These are phyloP conservation scores for Lizonia empirigonia DNA, from an alignment of 2,329 filamentous ascomycete genomes.

Conservation along the genomic window DNA sequence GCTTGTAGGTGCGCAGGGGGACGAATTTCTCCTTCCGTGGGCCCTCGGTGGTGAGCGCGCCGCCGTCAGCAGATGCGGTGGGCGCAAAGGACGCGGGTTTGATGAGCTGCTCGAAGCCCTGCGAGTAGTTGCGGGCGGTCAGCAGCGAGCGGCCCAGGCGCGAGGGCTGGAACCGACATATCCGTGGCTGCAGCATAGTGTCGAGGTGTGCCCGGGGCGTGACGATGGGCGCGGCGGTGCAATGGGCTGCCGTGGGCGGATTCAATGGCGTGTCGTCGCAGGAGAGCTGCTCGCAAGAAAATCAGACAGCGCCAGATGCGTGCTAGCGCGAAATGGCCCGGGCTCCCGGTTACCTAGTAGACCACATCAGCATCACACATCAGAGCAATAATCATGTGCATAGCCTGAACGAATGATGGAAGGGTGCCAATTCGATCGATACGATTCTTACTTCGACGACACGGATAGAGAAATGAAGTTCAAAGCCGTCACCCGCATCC, in stretches of 20 bases:
- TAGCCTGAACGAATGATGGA: too few relatives aligned
- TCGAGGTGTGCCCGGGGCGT: conserved; percentile 21
- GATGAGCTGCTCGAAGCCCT: conserved; percentile 39
- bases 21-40: conserved; percentile 46
- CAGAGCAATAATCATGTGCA: too few relatives aligned
- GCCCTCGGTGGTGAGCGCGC: conserved; percentile 30
- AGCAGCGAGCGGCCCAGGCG: conserved; percentile 56
- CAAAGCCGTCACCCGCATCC: too few relatives aligned
- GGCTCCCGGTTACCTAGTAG: too few relatives aligned
- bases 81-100: conserved; percentile 40
- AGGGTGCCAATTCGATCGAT: too few relatives aligned
- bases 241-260: conserved; percentile 31
- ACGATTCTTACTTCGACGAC: too few relatives aligned
- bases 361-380: too few relatives aligned
- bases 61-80: conserved; percentile 38
- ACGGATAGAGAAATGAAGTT: too few relatives aligned
- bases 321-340: conserved; percentile 28
- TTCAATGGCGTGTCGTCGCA: conserved; percentile 27
- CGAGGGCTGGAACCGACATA: conserved; percentile 61
- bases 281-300: conserved; percentile 37
- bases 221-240: conserved; percentile 23
- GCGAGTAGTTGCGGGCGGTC: conserved; percentile 59
- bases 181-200: conserved; percentile 69
- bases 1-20: conserved; percentile 83
- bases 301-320: conserved; percentile 33